A percentile compares a stretch with the other conserved stretches of the same genome.
Conservation (phyloP, 2,329 filamentous ascomycete species). For the Camillea tinctor region DNA sequence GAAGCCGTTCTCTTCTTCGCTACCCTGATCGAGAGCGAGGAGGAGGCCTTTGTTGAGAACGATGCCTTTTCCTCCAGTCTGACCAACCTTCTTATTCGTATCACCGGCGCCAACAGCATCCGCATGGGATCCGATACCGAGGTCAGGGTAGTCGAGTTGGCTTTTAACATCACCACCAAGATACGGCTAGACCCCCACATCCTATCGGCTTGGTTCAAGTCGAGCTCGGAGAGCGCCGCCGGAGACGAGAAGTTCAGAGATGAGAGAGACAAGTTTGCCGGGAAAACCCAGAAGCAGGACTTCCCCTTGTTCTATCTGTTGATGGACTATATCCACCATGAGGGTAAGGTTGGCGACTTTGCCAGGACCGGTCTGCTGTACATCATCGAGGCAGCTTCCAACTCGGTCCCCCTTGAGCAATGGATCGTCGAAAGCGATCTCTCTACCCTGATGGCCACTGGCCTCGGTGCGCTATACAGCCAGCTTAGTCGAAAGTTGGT, state of each 20-base stretch:
- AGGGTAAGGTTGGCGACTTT: constrained; percentile 93
- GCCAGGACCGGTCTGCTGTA: constrained; percentile 91
- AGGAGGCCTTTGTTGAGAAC: constrained; percentile 90
- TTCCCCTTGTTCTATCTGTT: constrained; percentile 95
- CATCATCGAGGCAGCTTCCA: constrained; percentile 89
- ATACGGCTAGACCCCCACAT: constrained; percentile 87
- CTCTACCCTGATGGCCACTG: constrained; percentile 95
- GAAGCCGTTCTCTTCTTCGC: constrained; percentile 86
- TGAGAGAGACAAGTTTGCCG: constrained; percentile 70
- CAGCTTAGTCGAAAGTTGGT: constrained; percentile 75
- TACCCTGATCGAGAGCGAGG: constrained; percentile 91
- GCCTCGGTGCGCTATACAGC: constrained; percentile 73
- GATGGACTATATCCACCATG: constrained; percentile 95
- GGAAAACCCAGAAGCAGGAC: constrained; percentile 82
- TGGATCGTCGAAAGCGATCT: constrained; percentile 98
- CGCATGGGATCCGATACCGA: constrained; percentile 79
- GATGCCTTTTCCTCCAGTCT: constrained; percentile 81
- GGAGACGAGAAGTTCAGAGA: constrained; percentile 42
- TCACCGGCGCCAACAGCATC: constrained; percentile 71
- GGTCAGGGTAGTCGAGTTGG: constrained; percentile 82
- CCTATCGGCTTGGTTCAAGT: constrained; percentile 86
- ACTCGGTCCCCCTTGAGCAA: constrained; percentile 78
- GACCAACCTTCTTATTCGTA: constrained; percentile 80
- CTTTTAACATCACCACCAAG: constrained; percentile 96
- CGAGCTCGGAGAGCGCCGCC: constrained; percentile 36